These are phyloP conservation scores for Cucurbitaria berberidis DNA, from an alignment of 2,329 filamentous ascomycete genomes.

Conservation along the genomic window DNA sequence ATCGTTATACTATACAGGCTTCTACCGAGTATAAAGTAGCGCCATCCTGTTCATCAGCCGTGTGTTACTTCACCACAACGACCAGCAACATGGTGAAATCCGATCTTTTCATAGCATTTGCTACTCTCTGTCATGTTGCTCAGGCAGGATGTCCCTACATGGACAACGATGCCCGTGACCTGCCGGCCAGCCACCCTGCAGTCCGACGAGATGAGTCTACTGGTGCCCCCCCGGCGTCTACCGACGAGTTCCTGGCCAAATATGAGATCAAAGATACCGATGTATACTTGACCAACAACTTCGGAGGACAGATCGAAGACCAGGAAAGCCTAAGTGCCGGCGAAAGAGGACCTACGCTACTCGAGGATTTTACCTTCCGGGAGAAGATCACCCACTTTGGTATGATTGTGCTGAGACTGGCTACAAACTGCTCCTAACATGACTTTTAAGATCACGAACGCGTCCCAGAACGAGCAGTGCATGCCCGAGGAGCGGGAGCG, in stretches of 20 bases:
- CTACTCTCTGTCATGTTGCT: constrained; percentile 29
- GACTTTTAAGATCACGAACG: constrained; percentile 20
- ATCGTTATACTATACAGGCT: neutral
- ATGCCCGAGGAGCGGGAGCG: constrained; percentile 71
- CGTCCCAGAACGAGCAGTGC: constrained; percentile 65
- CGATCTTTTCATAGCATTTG: constrained; percentile 30
- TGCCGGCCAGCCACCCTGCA: constrained; percentile 37
- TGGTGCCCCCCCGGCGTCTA: constrained; percentile 16
- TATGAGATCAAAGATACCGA: constrained; percentile 47
- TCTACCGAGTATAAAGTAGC: constrained; percentile 21
- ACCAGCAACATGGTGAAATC: constrained; percentile 32
- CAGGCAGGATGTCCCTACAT: constrained; percentile 47
- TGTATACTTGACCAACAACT: constrained; percentile 64
- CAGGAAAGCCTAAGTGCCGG: constrained; percentile 72
- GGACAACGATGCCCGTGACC: constrained; percentile 36
- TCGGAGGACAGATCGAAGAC: constrained; percentile 71
- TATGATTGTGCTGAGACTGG: neutral
- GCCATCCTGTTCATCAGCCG: neutral
- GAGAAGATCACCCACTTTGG: constrained; percentile 60
- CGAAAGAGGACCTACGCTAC: constrained; percentile 67
- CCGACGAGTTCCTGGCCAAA: constrained; percentile 45
- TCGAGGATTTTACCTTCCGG: constrained; percentile 76
- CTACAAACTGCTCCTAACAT: neutral
- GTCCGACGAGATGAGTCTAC: constrained; percentile 35
- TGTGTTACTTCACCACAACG: neutral